Evolutionary conservation across 2,329 filamentous ascomycete genomes (phyloP), one percentile per base, ranked within the genome.

Genomic region (Cladosporium sp.): DNA sequence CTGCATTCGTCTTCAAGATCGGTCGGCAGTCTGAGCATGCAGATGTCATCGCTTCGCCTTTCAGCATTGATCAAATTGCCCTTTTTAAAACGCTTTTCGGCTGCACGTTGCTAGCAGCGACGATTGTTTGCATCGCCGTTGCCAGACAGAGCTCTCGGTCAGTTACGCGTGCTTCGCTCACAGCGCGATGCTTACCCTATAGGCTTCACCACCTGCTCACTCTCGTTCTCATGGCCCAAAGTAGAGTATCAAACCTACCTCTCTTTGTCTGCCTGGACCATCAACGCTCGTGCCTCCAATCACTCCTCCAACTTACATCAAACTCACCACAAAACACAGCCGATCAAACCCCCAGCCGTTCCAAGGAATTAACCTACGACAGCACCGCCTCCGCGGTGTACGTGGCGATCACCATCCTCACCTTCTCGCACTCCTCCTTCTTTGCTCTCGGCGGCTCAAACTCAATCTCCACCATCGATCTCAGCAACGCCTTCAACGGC

Each of bases 401-500:
- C 41, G 15, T 47, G 58, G 89, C 89, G 4, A 86, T 88, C 11
- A 89, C 90, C 0, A 87, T 87, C 8, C 81, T 97, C 44, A 85
- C 98, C 41, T 82, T 96, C 52, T 90, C 96, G 71, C 49, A 93
- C 79, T 83, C 87, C 47, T 89, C 90, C 60, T 99, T 97, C 84
- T 99, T 98, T 76, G 90, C 92, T 34, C 87, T 92, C 69, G 94
- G 93, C 28, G 93, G 93, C 75, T 92, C 91, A 57, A 99, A 99
- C 77, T 90, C 95, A 51, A 97, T 99, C 71, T 96, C 93, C 12
- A 94, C 91, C 18, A 88, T 99, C 72, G 93, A 97, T 75, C 85
- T 99, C 21, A 96, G 92, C 5, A 96, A 90, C 75, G 93, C 93
- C 0, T 99, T 98, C 80, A 99, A 99, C 74, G 95, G 95, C 68